Base-by-base conservation (phyloP, 768 basidiomycete genomes). In the Panus rudis region DNA sequence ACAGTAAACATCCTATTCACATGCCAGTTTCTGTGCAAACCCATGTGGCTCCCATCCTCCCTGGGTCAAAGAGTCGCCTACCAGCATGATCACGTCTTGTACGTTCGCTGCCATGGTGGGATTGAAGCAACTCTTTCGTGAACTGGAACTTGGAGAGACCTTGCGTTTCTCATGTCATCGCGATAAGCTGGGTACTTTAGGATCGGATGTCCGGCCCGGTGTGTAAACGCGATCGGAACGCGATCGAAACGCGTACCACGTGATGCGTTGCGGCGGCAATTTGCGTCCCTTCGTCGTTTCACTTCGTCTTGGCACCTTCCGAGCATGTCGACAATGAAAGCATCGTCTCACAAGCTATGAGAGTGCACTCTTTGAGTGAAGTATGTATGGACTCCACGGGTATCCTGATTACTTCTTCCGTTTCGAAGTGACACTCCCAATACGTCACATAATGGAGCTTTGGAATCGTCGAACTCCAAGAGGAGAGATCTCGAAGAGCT, bases 41-140 rank as follows among this genome's bases (percentile, higher is more conserved):
- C 84, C 90, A 52, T 71, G 57, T 1, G 62, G 39, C 16, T 70
- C 70, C 76, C 79, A 89, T 22, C 66, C 72, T 23, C 69, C 70
- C 54, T 91, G 81, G 0, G 89, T 91, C 46, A 91, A 73, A 6
- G 86, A 89, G 56, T 92, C 89, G 4, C 89, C 89, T 42, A 91
- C 76, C 14, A 88, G 75, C 66, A 91, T 70, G 42, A 90, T 75
- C 3, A 63, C 67, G 58, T 88, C 84, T 45, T 83, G 76, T 4
- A 75, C 65, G 41, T 60, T 59, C 4, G 76, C 75, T 20, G 74
- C 69, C 81, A 86, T 86, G 10, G 42, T 40, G 35, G n/a, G n/a
- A n/a, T n/a, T n/a, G n/a, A n/a, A n/a, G n/a, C n/a, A n/a, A n/a
- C n/a, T n/a, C n/a, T n/a, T n/a, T n/a, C n/a, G n/a, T n/a, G n/a